These are phyloP conservation scores for Ogataea chonburiensis DNA, from an alignment of 805 yeast genomes.

Conservation along the genomic window DNA sequence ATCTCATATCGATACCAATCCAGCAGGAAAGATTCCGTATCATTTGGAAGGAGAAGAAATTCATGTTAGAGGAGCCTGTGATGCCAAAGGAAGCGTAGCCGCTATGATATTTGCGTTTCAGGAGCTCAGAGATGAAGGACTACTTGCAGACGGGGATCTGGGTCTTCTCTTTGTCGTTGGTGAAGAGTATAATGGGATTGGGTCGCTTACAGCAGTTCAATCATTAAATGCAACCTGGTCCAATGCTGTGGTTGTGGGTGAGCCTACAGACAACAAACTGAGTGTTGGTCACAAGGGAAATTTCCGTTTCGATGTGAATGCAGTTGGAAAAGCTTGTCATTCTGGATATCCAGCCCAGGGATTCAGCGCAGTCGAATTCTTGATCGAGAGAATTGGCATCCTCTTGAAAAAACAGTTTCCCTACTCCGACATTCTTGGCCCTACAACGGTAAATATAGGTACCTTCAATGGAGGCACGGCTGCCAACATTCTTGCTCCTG, in stretches of 20 bases:
- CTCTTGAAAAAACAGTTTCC: constrained; percentile 45
- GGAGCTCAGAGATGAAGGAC: constrained; percentile 37
- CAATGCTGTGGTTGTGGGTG: constrained; percentile 62
- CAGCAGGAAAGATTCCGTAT: constrained; percentile 27
- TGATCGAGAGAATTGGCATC: constrained; percentile 44
- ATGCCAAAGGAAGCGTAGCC: constrained; percentile 63
- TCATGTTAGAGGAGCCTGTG: constrained; percentile 60
- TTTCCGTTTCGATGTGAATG: constrained; percentile 38
- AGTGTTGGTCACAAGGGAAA: constrained; percentile 65
- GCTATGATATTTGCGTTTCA: constrained; percentile 50
- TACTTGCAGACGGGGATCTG: constrained; percentile 50
- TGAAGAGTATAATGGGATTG: constrained; percentile 59
- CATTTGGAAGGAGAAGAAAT: constrained; percentile 41
- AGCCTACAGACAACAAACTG: constrained; percentile 63
- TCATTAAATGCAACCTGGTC: constrained; percentile 40
- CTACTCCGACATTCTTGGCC: constrained; percentile 48
- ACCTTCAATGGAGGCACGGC: constrained; percentile 56
- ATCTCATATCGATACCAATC: constrained; percentile 52
- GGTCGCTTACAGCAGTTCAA: constrained; percentile 47
- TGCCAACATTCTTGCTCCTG: constrained; percentile 56
- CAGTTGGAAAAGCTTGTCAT: constrained; percentile 54
- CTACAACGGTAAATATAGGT: constrained; percentile 58
- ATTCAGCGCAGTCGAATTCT: constrained; percentile 50
- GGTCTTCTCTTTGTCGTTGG: constrained; percentile 58
- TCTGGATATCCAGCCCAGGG: constrained; percentile 66